Evolutionary conservation across 371 early-diverging fungal genomes (phyloP).

Genomic region (Antonospora locustae): DNA sequence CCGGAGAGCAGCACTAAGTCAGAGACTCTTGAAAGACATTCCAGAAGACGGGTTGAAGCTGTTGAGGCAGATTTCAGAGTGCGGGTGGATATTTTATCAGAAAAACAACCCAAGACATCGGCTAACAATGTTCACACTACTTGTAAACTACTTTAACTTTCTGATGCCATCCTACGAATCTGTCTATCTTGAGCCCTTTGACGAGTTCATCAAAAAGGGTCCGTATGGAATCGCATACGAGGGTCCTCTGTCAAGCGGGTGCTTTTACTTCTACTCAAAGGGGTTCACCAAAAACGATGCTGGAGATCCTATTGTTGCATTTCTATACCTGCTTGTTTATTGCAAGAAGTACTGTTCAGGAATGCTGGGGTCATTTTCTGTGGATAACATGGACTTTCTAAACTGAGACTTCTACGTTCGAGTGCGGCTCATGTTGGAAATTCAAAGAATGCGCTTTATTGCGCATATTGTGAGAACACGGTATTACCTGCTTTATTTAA

Average conservation of each 20-base stretch:
- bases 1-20: neutral
- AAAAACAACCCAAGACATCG: neutral
- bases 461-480: too few species aligned
- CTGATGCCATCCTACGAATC: neutral
- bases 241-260: neutral
- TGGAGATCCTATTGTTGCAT: neutral
- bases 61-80: neutral
- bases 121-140: neutral
- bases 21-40: neutral
- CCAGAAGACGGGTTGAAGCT: neutral
- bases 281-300: neutral
- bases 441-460: too few species aligned
- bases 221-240: neutral
- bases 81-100: neutral
- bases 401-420: too few species aligned
- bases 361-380: neutral
- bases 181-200: neutral
- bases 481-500: slow-evolving; percentile 26
- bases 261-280: neutral
- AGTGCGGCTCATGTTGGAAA: too few species aligned
- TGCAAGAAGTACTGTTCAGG: neutral
- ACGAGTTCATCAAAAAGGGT: neutral
- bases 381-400: neutral
- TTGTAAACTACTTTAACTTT: neutral
- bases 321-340: neutral